Conservation (phyloP, 1,139 yeast species). For the Yamadazyma oceani region DNA sequence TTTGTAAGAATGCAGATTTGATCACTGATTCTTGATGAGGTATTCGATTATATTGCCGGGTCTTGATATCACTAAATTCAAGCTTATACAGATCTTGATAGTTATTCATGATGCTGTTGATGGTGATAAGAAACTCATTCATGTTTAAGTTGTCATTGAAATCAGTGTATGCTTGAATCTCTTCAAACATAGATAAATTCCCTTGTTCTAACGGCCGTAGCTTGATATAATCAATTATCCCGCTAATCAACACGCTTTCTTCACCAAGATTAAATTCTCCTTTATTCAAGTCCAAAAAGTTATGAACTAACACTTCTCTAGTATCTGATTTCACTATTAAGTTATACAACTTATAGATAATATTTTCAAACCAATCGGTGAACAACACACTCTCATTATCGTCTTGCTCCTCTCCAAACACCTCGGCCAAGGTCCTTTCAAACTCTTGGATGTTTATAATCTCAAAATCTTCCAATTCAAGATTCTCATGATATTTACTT, state of each 20-base stretch:
- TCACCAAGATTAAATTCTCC: conserved; percentile 22
- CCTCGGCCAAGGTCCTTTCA: conserved; percentile 14
- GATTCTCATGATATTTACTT: conserved; percentile 34
- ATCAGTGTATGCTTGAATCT: conserved; percentile 19
- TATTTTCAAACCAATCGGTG: conserved; percentile 32
- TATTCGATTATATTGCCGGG: conserved; percentile 40
- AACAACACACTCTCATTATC: conserved; percentile 30
- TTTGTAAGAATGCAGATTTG: conserved; percentile 53
- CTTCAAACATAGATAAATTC: conserved; percentile 26
- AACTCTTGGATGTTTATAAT: conserved; percentile 22
- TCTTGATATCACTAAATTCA: conserved; percentile 56
- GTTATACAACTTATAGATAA: conserved; percentile 33
- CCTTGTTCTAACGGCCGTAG: conserved; percentile 15
- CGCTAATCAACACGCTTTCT: conserved; percentile 51
- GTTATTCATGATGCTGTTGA: conserved; percentile 18
- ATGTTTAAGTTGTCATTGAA: conserved; percentile 21
- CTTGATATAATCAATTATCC: conserved; percentile 56
- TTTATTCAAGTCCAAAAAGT: conserved; percentile 38
- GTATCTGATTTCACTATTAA: conserved; percentile 51
- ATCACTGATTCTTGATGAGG: conserved; percentile 52
- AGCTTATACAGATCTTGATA: conserved; percentile 21
- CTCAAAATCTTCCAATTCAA: conserved; percentile 45
- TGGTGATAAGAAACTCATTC: conserved; percentile 19
- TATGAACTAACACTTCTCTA: conserved; percentile 61
- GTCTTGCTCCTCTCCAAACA: conserved; percentile 1